These are phyloP conservation scores for Nicotiana rustica DNA, from an alignment of 305 asterid species.

Conservation along the genomic window DNA sequence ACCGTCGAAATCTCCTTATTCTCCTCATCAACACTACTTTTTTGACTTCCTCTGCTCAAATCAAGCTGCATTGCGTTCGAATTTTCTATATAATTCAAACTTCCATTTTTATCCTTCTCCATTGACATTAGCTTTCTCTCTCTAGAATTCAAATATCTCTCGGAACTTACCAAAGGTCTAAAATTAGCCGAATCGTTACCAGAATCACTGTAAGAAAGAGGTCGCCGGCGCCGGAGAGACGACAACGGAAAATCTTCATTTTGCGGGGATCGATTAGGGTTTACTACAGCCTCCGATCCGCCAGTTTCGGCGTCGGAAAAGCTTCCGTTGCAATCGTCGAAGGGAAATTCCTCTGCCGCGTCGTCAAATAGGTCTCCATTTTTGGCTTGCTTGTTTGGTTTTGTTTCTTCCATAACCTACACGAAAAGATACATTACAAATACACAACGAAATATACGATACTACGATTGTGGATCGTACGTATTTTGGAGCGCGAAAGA, in stretches of 20 bases:
- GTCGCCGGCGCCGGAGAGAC: slow-evolving; percentile 42
- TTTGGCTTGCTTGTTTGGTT: slow-evolving; percentile 10
- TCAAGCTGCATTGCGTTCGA: slow-evolving; percentile 37
- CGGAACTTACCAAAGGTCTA: slow-evolving; percentile 51
- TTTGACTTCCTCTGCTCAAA: slow-evolving; percentile 37
- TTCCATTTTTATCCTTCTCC: slow-evolving; percentile 40
- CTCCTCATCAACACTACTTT: slow-evolving; percentile 29
- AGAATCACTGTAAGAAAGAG: slow-evolving; percentile 37
- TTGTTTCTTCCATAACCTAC: slow-evolving; percentile 42
- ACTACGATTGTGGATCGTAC: slow-evolving; percentile 2
- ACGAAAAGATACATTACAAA: background rate
- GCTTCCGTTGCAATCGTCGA: slow-evolving; percentile 56
- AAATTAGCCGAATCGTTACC: slow-evolving; percentile 40
- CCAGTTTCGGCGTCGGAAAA: slow-evolving; percentile 37
- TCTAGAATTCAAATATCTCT: slow-evolving; percentile 37
- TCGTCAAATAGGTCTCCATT: slow-evolving; percentile 46
- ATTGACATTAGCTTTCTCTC: slow-evolving; percentile 35
- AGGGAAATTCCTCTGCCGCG: slow-evolving; percentile 58
- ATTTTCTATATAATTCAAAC: slow-evolving; percentile 24
- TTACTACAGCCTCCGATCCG: slow-evolving; percentile 34
- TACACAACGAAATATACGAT: background rate
- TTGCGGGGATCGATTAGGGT: slow-evolving; percentile 41
- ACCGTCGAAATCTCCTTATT: slow-evolving; percentile 23
- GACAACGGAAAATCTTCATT: slow-evolving; percentile 29
- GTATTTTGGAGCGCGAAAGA: background rate